Percentiles rank a stretch among this genome's conserved stretches.
Conservation (phyloP, 2,329 filamentous ascomycete genomes). For the Nothophoma quercina region DNA sequence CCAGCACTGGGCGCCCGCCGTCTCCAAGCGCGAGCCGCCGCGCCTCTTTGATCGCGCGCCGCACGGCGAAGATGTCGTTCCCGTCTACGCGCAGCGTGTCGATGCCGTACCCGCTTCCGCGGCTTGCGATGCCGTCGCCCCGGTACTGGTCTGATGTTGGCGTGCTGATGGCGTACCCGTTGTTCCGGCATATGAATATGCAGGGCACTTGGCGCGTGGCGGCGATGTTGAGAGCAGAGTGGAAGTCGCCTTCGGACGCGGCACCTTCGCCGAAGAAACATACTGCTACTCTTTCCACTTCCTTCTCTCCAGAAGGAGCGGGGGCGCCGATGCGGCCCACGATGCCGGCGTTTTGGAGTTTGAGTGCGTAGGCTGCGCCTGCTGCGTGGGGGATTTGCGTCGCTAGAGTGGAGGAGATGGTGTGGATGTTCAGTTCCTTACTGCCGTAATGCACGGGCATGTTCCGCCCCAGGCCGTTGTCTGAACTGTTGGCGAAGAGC, state of each 20-base stretch:
- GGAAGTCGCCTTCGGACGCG: slow-evolving; percentile 90
- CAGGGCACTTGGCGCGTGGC: slow-evolving; percentile 87
- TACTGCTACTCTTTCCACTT: slow-evolving; percentile 66
- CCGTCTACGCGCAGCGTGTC: slow-evolving; percentile 91
- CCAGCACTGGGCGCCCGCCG: slow-evolving; percentile 82
- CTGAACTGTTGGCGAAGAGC: slow-evolving; percentile 85
- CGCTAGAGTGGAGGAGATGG: slow-evolving; percentile 83
- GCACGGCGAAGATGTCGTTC: slow-evolving; percentile 91
- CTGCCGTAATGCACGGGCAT: slow-evolving; percentile 98
- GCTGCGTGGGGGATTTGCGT: slow-evolving; percentile 90
- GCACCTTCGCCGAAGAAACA: slow-evolving; percentile 94
- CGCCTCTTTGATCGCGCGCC: slow-evolving; percentile 79
- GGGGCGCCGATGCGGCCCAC: slow-evolving; percentile 57
- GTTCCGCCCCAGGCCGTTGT: slow-evolving; percentile 82
- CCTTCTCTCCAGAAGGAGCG: neutral
- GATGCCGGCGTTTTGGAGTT: slow-evolving; percentile 79
- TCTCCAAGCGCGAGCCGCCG: slow-evolving; percentile 79
- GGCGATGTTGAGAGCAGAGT: slow-evolving; percentile 88
- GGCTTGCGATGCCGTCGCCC: slow-evolving; percentile 87
- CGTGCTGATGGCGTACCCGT: slow-evolving; percentile 90
- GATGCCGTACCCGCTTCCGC: slow-evolving; percentile 91
- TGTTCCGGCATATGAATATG: slow-evolving; percentile 91
- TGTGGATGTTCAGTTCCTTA: slow-evolving; percentile 83
- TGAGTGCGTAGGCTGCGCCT: slow-evolving; percentile 86
- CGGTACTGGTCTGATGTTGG: slow-evolving; percentile 90